phyloP scores from a whole-genome alignment of 2,329 filamentous ascomycete genomes.

The Pseudogymnoascus sp. region DNA sequence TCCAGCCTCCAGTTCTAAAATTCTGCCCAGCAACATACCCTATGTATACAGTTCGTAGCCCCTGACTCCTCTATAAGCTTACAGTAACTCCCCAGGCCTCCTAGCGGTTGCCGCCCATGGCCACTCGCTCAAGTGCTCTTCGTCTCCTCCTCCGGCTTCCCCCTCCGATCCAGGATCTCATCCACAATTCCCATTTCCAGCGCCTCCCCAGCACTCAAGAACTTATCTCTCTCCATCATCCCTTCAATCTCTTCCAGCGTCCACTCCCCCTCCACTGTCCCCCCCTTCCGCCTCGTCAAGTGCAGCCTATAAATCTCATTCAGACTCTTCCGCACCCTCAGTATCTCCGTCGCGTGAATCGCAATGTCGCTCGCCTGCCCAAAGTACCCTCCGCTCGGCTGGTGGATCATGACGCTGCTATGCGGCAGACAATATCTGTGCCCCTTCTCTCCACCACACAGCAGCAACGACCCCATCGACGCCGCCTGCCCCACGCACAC shows the following conservation, averaged over 20 bases:
- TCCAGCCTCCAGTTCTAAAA: not conserved
- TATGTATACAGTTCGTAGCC: not conserved
- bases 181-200: conserved; percentile 87
- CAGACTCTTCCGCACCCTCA: conserved; percentile 74
- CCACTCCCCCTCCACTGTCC: conserved; percentile 57
- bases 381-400: conserved; percentile 69
- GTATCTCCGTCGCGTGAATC: conserved; percentile 95
- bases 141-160: conserved; percentile 34
- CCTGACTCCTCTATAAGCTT: not conserved
- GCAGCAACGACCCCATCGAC: conserved; percentile 84
- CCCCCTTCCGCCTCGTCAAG: conserved; percentile 59
- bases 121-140: conserved; percentile 6
- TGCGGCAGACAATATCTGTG: conserved; percentile 89
- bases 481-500: conserved; percentile 93
- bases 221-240: conserved; percentile 95
- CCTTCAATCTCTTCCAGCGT: conserved; percentile 78
- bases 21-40: not conserved
- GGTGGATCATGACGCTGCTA: conserved; percentile 93
- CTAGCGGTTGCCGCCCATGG: not conserved
- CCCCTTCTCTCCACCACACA: conserved; percentile 77
- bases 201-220: conserved; percentile 82
- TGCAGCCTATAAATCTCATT: conserved; percentile 87
- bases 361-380: conserved; percentile 74
- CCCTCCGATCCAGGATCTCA: conserved; percentile 67
- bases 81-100: not conserved